These are phyloP conservation scores for Colletotrichum gigasporum DNA, from an alignment of 2,329 filamentous ascomycete genomes.

Conservation along the genomic window DNA sequence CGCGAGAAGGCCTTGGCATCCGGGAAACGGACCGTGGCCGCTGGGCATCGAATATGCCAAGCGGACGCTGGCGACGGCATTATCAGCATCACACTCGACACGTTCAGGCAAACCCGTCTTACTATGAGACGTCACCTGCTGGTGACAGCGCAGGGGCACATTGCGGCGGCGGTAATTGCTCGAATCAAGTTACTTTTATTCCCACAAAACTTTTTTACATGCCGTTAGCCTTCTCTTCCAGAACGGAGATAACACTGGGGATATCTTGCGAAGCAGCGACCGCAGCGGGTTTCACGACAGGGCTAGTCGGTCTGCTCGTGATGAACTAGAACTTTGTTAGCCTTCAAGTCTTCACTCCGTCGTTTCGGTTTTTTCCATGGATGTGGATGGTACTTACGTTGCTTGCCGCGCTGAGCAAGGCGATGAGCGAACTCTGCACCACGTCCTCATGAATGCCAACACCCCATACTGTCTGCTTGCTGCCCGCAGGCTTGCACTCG, in stretches of 20 bases:
- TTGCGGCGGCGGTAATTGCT: too few species aligned
- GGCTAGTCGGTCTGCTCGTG: constrained; percentile 74
- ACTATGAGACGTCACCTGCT: too few species aligned
- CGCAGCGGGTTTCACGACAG: constrained; percentile 65
- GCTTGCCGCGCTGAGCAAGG: constrained; percentile 84
- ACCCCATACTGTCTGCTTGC: constrained; percentile 82
- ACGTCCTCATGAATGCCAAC: constrained; percentile 94
- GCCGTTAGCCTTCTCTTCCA: constrained; percentile 52
- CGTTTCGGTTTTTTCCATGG: neutral
- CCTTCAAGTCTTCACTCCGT: constrained; percentile 26
- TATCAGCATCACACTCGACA: too few species aligned
- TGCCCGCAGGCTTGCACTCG: constrained; percentile 78
- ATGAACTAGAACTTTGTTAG: constrained; percentile 67
- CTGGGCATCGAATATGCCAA: too few species aligned
- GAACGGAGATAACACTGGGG: constrained; percentile 42
- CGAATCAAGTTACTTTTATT: neutral
- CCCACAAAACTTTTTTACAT: constrained; percentile 34
- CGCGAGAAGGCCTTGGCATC: too few species aligned
- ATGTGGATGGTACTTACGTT: constrained; percentile 70
- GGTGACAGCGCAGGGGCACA: too few species aligned
- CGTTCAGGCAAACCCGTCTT: too few species aligned
- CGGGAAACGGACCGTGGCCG: too few species aligned
- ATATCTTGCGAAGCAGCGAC: constrained; percentile 34
- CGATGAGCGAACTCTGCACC: constrained; percentile 87
- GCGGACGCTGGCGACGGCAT: too few species aligned